These are phyloP conservation scores for Rhazya stricta DNA, from an alignment of 257 asterid species.

Conservation along the genomic window DNA sequence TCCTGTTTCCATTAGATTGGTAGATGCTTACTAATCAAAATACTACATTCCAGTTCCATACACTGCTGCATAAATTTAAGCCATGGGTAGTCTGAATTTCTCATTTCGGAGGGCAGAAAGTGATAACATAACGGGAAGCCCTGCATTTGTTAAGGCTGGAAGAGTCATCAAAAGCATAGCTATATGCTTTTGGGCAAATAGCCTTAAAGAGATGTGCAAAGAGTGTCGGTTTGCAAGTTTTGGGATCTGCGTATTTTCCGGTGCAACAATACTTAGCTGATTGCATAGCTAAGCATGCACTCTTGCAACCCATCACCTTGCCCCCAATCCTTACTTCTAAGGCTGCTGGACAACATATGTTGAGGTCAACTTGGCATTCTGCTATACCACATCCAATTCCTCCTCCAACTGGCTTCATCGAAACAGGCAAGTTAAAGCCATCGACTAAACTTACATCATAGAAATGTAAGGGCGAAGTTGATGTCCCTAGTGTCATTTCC, in stretches of 20 bases:
- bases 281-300: constrained; percentile 86
- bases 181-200: constrained; percentile 86
- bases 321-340: constrained; percentile 67
- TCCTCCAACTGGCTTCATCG: constrained; percentile 88
- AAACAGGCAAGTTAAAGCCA: constrained; percentile 84
- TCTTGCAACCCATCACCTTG: constrained; percentile 79
- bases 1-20: neutral
- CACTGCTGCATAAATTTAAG: too few species aligned
- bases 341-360: constrained; percentile 82
- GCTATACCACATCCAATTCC: constrained; percentile 88
- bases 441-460: constrained; percentile 87
- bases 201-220: constrained; percentile 80
- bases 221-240: constrained; percentile 66
- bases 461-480: constrained; percentile 67
- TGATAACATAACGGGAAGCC: constrained; percentile 72
- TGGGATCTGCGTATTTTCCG: constrained; percentile 60
- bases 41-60: neutral
- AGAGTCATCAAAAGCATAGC: constrained; percentile 86
- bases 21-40: neutral
- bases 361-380: constrained; percentile 69
- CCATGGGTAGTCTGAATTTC: neutral
- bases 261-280: constrained; percentile 91
- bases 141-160: constrained; percentile 77
- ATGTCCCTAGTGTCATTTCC: constrained; percentile 85
- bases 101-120: constrained; percentile 80